These are phyloP conservation scores for Atkinsonella texensis DNA, from an alignment of 2,329 filamentous ascomycete genomes.

Conservation along the genomic window DNA sequence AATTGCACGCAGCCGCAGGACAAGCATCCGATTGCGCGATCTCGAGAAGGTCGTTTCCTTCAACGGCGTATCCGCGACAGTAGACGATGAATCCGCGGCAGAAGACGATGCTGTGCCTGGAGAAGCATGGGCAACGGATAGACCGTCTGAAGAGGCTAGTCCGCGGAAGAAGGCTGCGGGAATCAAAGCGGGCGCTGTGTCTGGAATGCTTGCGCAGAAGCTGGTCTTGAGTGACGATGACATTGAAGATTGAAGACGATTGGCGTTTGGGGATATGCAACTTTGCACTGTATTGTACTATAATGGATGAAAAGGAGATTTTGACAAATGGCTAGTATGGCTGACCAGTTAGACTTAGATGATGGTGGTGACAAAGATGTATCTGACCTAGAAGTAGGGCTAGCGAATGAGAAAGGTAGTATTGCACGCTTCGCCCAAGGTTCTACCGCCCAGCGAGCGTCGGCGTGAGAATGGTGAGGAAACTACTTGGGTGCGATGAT, in stretches of 20 bases:
- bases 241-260: conserved; percentile 52
- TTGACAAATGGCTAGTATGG: too few species aligned
- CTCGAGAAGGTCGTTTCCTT: conserved; percentile 60
- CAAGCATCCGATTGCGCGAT: conserved; percentile 36
- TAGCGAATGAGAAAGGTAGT: too few species aligned
- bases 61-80: conserved; percentile 38
- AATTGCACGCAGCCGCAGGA: conserved; percentile 39
- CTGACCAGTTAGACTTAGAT: too few species aligned
- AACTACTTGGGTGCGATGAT: too few species aligned
- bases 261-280: not conserved
- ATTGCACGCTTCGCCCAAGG: too few species aligned
- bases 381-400: too few species aligned
- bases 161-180: conserved; percentile 34
- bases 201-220: conserved; percentile 44
- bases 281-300: not conserved
- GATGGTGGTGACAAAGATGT: too few species aligned
- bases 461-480: too few species aligned
- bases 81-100: conserved; percentile 32
- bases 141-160: conserved; percentile 40
- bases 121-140: conserved; percentile 51
- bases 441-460: too few species aligned
- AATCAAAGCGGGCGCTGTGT: conserved; percentile 24
- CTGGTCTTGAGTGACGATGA: conserved; percentile 72
- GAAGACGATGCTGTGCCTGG: conserved; percentile 30
- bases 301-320: not conserved